Evolutionary conservation across 805 yeast species (phyloP).

Genomic region (Yarrowia hollandica): DNA sequence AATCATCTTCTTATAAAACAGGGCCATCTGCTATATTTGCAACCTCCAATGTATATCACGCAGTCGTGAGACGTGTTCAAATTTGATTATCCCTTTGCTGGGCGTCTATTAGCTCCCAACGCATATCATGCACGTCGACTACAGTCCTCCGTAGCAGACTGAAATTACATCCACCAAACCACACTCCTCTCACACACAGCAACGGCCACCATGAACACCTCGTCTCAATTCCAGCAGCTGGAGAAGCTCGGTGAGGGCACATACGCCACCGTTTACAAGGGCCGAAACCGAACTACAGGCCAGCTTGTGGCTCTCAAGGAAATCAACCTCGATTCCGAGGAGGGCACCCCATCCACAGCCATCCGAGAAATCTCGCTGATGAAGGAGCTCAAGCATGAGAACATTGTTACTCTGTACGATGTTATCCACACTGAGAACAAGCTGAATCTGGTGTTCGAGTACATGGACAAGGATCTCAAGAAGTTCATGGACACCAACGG

Average conservation of each 20-base stretch:
- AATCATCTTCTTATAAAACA: too few species aligned
- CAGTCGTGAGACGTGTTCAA: too few species aligned
- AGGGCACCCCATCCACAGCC: conserved; percentile 98
- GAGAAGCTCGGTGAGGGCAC: conserved; percentile 94
- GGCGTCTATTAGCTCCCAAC: too few species aligned
- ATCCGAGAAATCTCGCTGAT: conserved; percentile 92
- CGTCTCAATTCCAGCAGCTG: conserved; percentile 47
- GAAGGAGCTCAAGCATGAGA: conserved; percentile 91
- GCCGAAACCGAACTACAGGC: conserved; percentile 79
- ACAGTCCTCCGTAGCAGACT: not conserved
- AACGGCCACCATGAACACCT: conserved; percentile 31
- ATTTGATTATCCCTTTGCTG: too few species aligned
- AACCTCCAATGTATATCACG: too few species aligned
- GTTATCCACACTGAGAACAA: conserved; percentile 94
- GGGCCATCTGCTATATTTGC: too few species aligned
- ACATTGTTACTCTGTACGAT: conserved; percentile 86
- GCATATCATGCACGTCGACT: not conserved
- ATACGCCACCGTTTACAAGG: conserved; percentile 98
- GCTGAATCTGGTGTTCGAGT: conserved; percentile 89
- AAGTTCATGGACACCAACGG: conserved; percentile 96
- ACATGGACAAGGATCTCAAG: conserved; percentile 89
- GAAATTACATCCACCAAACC: not conserved
- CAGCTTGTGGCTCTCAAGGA: conserved; percentile 93
- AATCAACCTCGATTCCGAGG: conserved; percentile 91
- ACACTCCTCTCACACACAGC: not conserved